phyloP scores from a whole-genome alignment of 352 stramenopile genomes.

The Pythium monospermum region DNA sequence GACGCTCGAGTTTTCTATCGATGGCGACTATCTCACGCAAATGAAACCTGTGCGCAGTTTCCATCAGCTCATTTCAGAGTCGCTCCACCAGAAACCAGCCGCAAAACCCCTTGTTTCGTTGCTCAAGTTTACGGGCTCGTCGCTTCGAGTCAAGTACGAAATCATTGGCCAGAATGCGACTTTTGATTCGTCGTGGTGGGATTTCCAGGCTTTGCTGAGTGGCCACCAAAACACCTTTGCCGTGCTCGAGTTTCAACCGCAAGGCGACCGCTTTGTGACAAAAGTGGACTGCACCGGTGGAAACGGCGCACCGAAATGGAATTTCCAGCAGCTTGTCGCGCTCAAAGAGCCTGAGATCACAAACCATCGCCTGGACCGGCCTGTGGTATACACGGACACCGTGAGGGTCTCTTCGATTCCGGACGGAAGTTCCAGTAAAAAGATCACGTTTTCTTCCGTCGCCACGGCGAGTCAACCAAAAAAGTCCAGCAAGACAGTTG shows the following conservation, averaged over 20 bases:
- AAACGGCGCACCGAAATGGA: slow-evolving; percentile 55
- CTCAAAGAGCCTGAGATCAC: slow-evolving; percentile 46
- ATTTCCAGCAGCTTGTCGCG: slow-evolving; percentile 41
- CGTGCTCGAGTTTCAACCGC: slow-evolving; percentile 54
- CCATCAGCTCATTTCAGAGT: slow-evolving; percentile 49
- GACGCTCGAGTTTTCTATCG: slow-evolving; percentile 55
- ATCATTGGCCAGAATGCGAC: slow-evolving; percentile 45
- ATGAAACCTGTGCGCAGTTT: slow-evolving; percentile 34
- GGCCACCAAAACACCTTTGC: slow-evolving; percentile 63
- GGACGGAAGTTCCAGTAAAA: slow-evolving; percentile 28
- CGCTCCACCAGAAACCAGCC: slow-evolving; percentile 23
- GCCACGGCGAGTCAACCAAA: slow-evolving; percentile 9
- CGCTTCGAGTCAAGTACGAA: slow-evolving; percentile 53
- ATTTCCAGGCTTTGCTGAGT: slow-evolving; percentile 54
- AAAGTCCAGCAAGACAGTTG: not conserved
- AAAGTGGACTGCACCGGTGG: slow-evolving; percentile 36
- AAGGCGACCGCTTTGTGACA: slow-evolving; percentile 58
- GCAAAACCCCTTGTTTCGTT: slow-evolving; percentile 38
- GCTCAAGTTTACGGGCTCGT: slow-evolving; percentile 49
- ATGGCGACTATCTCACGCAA: slow-evolving; percentile 45
- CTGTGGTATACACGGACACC: slow-evolving; percentile 74
- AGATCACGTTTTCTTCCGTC: slow-evolving; percentile 45
- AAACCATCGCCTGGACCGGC: slow-evolving; percentile 54
- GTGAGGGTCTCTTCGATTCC: slow-evolving; percentile 49
- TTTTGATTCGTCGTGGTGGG: slow-evolving; percentile 45